phyloP scores from a whole-genome alignment of 2,329 filamentous ascomycete species.

The Epicoccum nigrum region DNA sequence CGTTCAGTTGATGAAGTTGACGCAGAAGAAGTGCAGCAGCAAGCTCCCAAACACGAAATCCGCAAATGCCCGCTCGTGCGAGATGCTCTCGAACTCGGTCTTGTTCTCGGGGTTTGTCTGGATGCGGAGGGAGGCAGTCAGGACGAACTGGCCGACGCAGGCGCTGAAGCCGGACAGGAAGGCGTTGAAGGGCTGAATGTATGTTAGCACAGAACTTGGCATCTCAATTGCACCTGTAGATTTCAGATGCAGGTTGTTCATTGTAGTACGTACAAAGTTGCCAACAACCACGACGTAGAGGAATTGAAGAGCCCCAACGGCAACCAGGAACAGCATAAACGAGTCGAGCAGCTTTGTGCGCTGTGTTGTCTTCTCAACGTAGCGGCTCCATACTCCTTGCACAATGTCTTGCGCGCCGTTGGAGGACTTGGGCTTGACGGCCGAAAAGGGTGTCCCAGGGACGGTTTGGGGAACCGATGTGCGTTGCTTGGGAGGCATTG shows the following conservation, averaged over 20 bases:
- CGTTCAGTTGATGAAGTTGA: constrained; percentile 97
- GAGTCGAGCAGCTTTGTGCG: constrained; percentile 89
- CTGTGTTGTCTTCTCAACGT: constrained; percentile 81
- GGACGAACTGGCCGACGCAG: constrained; percentile 95
- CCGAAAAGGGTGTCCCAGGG: constrained; percentile 24
- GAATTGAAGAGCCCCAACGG: constrained; percentile 90
- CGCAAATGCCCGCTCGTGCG: constrained; percentile 89
- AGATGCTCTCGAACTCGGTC: constrained; percentile 75
- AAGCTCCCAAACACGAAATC: constrained; percentile 95
- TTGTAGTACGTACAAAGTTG: constrained; percentile 79
- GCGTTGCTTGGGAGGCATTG: constrained; percentile 45
- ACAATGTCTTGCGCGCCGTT: constrained; percentile 64
- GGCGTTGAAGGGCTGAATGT: constrained; percentile 92
- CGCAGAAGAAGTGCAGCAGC: constrained; percentile 97
- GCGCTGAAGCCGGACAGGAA: constrained; percentile 95
- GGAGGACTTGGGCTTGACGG: constrained; percentile 32
- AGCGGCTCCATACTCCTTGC: constrained; percentile 75
- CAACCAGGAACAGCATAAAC: constrained; percentile 86
- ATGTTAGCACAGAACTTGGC: constrained; percentile 1
- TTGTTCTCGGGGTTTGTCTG: constrained; percentile 88
- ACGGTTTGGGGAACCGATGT: constrained; percentile 22
- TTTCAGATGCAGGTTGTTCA: too few species aligned
- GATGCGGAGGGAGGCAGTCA: constrained; percentile 88
- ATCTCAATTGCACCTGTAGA: background rate
- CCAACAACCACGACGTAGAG: constrained; percentile 88